Base-by-base conservation (phyloP, 176 grass and related monocot species). In the Aegilops longissima region DNA sequence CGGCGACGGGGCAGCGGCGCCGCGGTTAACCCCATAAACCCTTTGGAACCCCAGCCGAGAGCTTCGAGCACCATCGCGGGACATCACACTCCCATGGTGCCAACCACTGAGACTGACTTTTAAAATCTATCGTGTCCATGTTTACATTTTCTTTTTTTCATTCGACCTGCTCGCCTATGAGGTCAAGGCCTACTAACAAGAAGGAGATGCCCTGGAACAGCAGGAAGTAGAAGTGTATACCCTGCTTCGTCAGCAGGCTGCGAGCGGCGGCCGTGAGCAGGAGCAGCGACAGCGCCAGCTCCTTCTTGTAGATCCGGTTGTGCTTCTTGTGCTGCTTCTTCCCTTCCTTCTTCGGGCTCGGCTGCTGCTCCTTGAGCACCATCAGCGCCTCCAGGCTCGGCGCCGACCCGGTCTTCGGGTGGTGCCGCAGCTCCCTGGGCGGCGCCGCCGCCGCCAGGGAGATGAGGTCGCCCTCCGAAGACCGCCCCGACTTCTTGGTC, bases 191-290 rank as follows among this genome's bases (percentile, higher is more conserved):
- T 44, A 97, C 97, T 73, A 99, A 80, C 83, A 96, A 87, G 84
- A 99, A 99, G 77, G 97, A 94, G 58, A 99, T 90, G 40, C 97
- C 97, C 71, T 99, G 97, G 79, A 99, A 99, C 77, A 99, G 85
- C 73, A 99, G 90, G 85, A 99, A 99, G 87, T 99, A 99, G 87
- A 99, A 99, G 85, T 99, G 97, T 73, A 99, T 99, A 21, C 97
- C 97, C 87, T 99, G 97, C 45, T 95, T 95, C 1, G 94, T 93
- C 3, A 99, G 90, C 90, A 99, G 82, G 85, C 97, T 99, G n/a
- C 97, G 89, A 11, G 94, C 92, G 0, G 97, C 91, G 0, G 94
- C 94, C 1, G 97, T 99, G 6, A 99, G 81, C 11, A 99, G 87
- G 56, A 99, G 88, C 76, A 97, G 87, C 21, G 97, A 93, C 8